Conservation (phyloP, 441 rosid genomes). For the Populus hybrid region DNA sequence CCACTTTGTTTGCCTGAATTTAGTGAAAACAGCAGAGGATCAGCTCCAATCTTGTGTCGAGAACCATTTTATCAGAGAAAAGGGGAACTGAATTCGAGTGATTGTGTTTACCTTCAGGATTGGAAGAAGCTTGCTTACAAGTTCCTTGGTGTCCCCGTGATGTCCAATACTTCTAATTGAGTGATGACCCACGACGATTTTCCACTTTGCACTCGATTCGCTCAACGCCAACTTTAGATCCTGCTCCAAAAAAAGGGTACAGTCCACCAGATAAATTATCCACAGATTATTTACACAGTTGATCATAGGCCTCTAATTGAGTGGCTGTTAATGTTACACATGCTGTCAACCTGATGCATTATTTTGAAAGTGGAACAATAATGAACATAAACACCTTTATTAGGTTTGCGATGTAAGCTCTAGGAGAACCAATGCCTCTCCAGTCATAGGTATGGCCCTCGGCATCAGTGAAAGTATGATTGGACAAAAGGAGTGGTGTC, state of each 20-base stretch:
- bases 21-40: not conserved
- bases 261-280: not conserved
- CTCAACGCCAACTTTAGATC: slow-evolving; percentile 46
- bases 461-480: slow-evolving; percentile 43
- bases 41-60: not conserved
- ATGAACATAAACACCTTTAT: slow-evolving; percentile 26
- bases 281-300: not conserved
- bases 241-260: slow-evolving; percentile 4
- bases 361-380: not conserved
- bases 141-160: slow-evolving; percentile 66
- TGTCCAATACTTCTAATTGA: slow-evolving; percentile 67
- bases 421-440: slow-evolving; percentile 53
- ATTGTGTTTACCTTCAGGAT: slow-evolving; percentile 36
- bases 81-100: not conserved
- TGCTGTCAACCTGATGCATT: not conserved
- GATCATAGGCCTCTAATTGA: not conserved
- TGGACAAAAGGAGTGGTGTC: slow-evolving; percentile 72
- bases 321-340: not conserved
- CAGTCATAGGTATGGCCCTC: slow-evolving; percentile 59
- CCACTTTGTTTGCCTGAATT: slow-evolving; percentile 45
- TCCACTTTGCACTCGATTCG: slow-evolving; percentile 62
- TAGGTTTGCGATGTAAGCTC: slow-evolving; percentile 38
- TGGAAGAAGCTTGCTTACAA: slow-evolving; percentile 53
- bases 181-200: slow-evolving; percentile 77
- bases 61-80: not conserved